A percentile compares a stretch with the other conserved stretches of the same genome.
Conservation (phyloP, 495 filamentous ascomycete genomes). For the Cryomyces antarcticus region DNA sequence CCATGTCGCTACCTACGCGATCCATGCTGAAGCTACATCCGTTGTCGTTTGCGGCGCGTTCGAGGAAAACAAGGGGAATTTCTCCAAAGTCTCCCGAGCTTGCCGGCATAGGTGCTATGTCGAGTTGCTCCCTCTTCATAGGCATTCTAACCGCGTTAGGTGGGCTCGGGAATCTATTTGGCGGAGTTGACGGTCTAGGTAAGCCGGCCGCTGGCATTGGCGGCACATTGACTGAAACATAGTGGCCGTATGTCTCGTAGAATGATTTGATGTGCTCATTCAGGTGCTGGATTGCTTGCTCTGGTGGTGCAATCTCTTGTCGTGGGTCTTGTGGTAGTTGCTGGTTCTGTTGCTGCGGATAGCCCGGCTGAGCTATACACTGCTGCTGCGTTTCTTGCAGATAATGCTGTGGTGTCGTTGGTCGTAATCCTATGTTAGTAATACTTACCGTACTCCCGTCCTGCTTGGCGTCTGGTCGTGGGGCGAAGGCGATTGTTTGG, state of each 20-base stretch:
- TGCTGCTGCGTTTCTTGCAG: conserved; percentile 63
- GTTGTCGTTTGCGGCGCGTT: conserved; percentile 19
- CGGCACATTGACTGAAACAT: too few species aligned
- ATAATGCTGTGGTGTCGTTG: conserved; percentile 29
- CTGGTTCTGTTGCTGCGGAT: conserved; percentile 7
- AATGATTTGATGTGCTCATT: conserved; percentile 17
- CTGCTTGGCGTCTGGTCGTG: conserved; percentile 18
- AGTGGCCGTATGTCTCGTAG: conserved; percentile 7
- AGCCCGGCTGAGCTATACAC: conserved; percentile 38
- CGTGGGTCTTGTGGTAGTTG: conserved; percentile 6
- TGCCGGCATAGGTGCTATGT: conserved; percentile 28
- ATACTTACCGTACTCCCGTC: conserved; percentile 31
- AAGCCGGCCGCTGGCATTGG: too few species aligned
- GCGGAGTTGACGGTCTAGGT: too few species aligned
- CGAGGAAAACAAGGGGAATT: conserved; percentile 28
- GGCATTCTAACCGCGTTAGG: too few species aligned
- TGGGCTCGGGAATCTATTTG: too few species aligned
- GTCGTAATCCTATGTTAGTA: conserved; percentile 39
- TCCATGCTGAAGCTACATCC: conserved; percentile 22
- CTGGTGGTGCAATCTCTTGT: conserved; percentile 5
- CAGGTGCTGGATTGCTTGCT: conserved; percentile 13
- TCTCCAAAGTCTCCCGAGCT: conserved; percentile 27
- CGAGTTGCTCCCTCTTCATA: conserved; percentile 8
- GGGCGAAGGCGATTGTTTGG: conserved; percentile 27
- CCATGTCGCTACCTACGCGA: conserved; percentile 27